These are phyloP conservation scores for Penicillium decumbens DNA, from an alignment of 2,329 filamentous ascomycete genomes.

Conservation along the genomic window DNA sequence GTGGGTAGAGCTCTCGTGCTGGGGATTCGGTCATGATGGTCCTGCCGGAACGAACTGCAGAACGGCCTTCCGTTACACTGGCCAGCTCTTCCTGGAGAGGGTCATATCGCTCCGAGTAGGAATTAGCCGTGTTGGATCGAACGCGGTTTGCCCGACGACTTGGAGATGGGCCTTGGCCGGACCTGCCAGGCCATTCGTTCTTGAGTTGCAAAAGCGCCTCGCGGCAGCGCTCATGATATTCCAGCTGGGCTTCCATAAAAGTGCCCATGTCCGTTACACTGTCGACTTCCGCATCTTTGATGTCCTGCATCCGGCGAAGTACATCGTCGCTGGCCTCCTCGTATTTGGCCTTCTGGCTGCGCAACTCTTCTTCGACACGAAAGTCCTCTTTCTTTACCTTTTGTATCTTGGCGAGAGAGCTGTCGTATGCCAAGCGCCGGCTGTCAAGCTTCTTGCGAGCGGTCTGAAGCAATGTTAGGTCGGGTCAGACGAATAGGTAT, in stretches of 20 bases:
- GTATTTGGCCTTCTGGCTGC: constrained; percentile 88
- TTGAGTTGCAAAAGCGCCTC: constrained; percentile 71
- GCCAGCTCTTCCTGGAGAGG: constrained; percentile 54
- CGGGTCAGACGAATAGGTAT: not conserved
- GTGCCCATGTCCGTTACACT: constrained; percentile 71
- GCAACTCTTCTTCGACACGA: constrained; percentile 84
- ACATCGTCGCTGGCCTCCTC: constrained; percentile 94
- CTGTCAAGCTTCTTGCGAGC: constrained; percentile 92
- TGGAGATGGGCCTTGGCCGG: constrained; percentile 23
- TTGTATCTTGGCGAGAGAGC: constrained; percentile 82
- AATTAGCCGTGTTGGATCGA: constrained; percentile 61
- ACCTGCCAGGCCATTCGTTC: constrained; percentile 63
- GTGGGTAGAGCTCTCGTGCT: constrained; percentile 39
- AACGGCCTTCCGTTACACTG: constrained; percentile 47
- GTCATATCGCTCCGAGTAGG: constrained; percentile 57
- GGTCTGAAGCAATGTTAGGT: constrained; percentile 44
- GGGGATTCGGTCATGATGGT: constrained; percentile 34
- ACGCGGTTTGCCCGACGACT: constrained; percentile 48
- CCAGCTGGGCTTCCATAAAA: constrained; percentile 83
- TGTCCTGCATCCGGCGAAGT: constrained; percentile 86
- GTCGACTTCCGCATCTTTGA: constrained; percentile 85
- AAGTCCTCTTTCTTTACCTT: constrained; percentile 94
- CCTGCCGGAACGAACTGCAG: constrained; percentile 49
- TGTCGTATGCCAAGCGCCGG: constrained; percentile 83
- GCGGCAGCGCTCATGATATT: constrained; percentile 84